A percentile compares a stretch with the other conserved stretches of the same genome.
These are phyloP conservation scores for Nigrospora osmanthi DNA, from an alignment of 2,329 filamentous ascomycete genomes.

Conservation along the genomic window DNA sequence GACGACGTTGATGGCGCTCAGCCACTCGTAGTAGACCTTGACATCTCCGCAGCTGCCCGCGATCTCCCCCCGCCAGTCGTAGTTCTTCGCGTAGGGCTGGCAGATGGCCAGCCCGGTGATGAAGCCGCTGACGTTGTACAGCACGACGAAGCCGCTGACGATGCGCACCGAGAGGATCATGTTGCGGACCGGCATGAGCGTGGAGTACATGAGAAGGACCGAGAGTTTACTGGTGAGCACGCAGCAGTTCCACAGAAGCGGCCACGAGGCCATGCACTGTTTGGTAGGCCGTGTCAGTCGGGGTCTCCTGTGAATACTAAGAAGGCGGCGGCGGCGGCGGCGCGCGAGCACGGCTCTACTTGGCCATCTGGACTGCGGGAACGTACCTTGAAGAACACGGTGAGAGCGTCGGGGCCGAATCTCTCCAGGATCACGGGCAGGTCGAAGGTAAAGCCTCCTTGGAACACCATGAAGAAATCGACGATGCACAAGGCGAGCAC, in stretches of 20 bases:
- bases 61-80: slow-evolving; percentile 2
- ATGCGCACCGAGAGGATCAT: slow-evolving; percentile 2
- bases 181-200: slow-evolving; percentile 3
- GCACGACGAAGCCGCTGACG: not conserved
- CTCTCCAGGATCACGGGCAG: not conserved
- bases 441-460: slow-evolving; percentile 3
- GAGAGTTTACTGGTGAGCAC: slow-evolving; percentile 4
- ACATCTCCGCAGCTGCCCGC: slow-evolving; percentile 4
- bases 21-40: slow-evolving; percentile 17
- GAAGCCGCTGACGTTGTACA: slow-evolving; percentile 1
- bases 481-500: slow-evolving; percentile 2
- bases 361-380: not conserved
- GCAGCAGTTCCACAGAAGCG: slow-evolving; percentile 3
- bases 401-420: slow-evolving; percentile 2
- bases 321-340: no score
- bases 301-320: no score
- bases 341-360: not conserved
- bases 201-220: slow-evolving; percentile 4
- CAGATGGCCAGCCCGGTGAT: slow-evolving; percentile 3
- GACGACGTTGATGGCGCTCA: slow-evolving; percentile 22
- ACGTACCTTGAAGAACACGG: slow-evolving; percentile 4
- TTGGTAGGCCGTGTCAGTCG: no score
- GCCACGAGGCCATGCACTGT: slow-evolving; percentile 3
- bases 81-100: slow-evolving; percentile 1
- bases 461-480: slow-evolving; percentile 3